Base-by-base conservation (phyloP, 2,329 filamentous ascomycete genomes). In the Venturia oleaginea region DNA sequence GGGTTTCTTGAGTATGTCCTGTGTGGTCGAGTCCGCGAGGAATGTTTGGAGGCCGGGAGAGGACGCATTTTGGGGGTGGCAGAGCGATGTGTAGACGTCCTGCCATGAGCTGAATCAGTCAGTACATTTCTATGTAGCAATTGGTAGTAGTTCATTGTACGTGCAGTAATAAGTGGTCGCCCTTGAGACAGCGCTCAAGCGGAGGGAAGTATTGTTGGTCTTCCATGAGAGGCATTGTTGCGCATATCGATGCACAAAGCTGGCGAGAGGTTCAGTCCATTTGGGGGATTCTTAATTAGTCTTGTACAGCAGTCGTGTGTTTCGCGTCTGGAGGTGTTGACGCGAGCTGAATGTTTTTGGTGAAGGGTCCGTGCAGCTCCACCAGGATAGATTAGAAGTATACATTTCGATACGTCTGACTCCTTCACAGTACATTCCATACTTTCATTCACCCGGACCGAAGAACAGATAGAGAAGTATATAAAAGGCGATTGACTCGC, bases 101-200 rank as follows among this genome's bases (percentile, higher is more conserved):
- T 79, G 80, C 83, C 83, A 87, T 68, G 82, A 84, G 72, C 79
- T 93, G 80, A 66, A 77, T 78, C 72, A 65, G 70, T 61, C 55
- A 27, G 61, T 38, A 30, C 59, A 60, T 57, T 10, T 19, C 15
- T 24, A 57, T 48, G 11, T 32, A 57, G 34, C 4, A n/a, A 37
- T 32, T 46, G 37, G 22, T n/a, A n/a, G n/a, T n/a, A 61, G 60
- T n/a, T n/a, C 55, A 4, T 57, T 63, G 62, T 67, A 81, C 87
- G 75, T 83, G 96, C 89, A 96, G 83, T 72, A 97, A 81, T 73
- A 88, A 83, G 72, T 84, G 84, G 75, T 93, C 87, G 78, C 91
- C 90, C 71, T 85, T 87, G 72, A 97, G 83, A 78, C 91, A 95
- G 74, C 89, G 86, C 77, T 91, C 89, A 76, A 97, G 82, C 73